Conservation (phyloP, 257 asterid genomes). For the Jacaranda copaia region DNA sequence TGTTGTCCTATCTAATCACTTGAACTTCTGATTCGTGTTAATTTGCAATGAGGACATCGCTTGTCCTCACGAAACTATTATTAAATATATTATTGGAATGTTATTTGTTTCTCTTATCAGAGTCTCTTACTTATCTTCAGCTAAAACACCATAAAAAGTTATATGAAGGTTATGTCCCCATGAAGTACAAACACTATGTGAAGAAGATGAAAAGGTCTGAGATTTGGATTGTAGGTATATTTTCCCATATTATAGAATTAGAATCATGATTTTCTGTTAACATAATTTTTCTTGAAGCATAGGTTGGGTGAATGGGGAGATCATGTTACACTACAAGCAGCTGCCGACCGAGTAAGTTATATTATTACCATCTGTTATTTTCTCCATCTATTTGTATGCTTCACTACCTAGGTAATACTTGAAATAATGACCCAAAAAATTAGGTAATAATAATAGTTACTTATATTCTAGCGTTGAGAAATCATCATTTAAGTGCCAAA, state of each 20-base stretch:
- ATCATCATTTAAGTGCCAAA: too few relatives aligned
- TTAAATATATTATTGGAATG: neutral
- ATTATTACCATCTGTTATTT: slow-evolving; percentile 10
- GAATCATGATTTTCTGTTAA: slow-evolving; percentile 18
- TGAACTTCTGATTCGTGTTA: too few relatives aligned
- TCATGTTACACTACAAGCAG: slow-evolving; percentile 97
- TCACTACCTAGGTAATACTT: neutral
- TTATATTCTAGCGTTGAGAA: too few relatives aligned
- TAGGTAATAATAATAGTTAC: too few relatives aligned
- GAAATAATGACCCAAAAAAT: too few relatives aligned
- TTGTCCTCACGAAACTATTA: neutral
- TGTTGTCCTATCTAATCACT: too few relatives aligned
- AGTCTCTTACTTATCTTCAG: slow-evolving; percentile 54
- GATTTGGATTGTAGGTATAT: slow-evolving; percentile 2
- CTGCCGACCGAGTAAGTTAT: slow-evolving; percentile 86
- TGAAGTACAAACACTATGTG: slow-evolving; percentile 81
- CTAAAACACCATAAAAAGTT: slow-evolving; percentile 70
- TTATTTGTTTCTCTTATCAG: slow-evolving; percentile 18
- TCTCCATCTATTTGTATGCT: neutral
- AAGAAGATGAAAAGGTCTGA: slow-evolving; percentile 87
- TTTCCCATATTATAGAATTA: neutral
- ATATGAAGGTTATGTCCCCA: slow-evolving; percentile 93
- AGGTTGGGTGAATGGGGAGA: slow-evolving; percentile 99
- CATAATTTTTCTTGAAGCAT: slow-evolving; percentile 33
- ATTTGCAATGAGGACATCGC: too few relatives aligned